Conservation (phyloP, 2,329 filamentous ascomycete genomes). For the Aspergillus sp. region DNA sequence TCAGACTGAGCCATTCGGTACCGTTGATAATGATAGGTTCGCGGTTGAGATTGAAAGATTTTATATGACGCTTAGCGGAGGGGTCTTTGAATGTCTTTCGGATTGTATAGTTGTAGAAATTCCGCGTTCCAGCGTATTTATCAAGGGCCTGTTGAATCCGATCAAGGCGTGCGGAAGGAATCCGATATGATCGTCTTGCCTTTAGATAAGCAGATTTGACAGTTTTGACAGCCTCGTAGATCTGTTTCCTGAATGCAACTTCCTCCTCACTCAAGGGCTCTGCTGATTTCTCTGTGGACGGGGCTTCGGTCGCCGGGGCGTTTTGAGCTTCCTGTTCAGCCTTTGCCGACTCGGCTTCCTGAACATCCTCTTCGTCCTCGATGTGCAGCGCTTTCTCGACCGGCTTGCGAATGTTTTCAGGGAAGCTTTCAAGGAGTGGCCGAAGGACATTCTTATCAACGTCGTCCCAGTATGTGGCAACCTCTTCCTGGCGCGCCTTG, state of each 20-base stretch:
- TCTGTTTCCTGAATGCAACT: slow-evolving; percentile 41
- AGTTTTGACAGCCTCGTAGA: slow-evolving; percentile 67
- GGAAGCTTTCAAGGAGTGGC: slow-evolving; percentile 56
- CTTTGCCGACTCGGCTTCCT: neutral
- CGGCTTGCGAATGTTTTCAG: slow-evolving; percentile 41
- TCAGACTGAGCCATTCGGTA: slow-evolving; percentile 92
- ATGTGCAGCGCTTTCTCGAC: slow-evolving; percentile 43
- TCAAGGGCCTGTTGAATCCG: slow-evolving; percentile 74
- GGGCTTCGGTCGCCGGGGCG: neutral
- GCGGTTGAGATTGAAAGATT: slow-evolving; percentile 78
- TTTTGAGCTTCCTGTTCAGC: neutral
- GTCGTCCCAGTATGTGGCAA: slow-evolving; percentile 76
- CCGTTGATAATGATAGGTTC: slow-evolving; percentile 81
- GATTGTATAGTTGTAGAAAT: slow-evolving; percentile 98
- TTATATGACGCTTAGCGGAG: slow-evolving; percentile 86
- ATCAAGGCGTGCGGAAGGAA: slow-evolving; percentile 67
- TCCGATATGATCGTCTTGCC: slow-evolving; percentile 82
- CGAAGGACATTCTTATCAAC: slow-evolving; percentile 80
- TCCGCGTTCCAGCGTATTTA: slow-evolving; percentile 78
- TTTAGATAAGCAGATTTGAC: slow-evolving; percentile 79
- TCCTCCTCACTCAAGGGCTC: slow-evolving; percentile 15
- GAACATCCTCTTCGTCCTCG: slow-evolving; percentile 27
- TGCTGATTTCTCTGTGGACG: slow-evolving; percentile 7
- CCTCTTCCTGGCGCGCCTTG: slow-evolving; percentile 69
- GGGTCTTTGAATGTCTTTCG: slow-evolving; percentile 79